These are phyloP conservation scores for Dichotomopilus funicola DNA, from an alignment of 2,329 filamentous ascomycete genomes.

Conservation along the genomic window DNA sequence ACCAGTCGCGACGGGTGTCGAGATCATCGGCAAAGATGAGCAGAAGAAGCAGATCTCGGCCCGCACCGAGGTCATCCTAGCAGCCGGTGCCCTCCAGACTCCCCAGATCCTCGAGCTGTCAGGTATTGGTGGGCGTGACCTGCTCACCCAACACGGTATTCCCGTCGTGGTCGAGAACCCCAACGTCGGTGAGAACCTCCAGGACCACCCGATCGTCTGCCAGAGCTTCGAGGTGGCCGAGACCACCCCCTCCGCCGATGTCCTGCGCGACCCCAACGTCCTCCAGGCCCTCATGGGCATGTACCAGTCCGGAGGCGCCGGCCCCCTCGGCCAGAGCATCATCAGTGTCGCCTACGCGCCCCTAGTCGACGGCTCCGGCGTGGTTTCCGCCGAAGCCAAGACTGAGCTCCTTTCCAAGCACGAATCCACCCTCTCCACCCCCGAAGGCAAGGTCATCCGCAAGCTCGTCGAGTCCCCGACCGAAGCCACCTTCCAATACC, in stretches of 20 bases:
- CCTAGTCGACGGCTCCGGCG: slow-evolving; percentile 26
- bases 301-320: slow-evolving; percentile 29
- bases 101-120: slow-evolving; percentile 32
- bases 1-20: slow-evolving; percentile 30
- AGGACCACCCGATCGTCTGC: slow-evolving; percentile 37
- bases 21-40: slow-evolving; percentile 26
- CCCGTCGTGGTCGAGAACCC: slow-evolving; percentile 35
- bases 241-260: slow-evolving; percentile 32
- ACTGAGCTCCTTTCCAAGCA: slow-evolving; percentile 24
- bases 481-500: slow-evolving; percentile 31
- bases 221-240: slow-evolving; percentile 37
- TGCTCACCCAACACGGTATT: slow-evolving; percentile 37
- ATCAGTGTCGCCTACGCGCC: slow-evolving; percentile 34
- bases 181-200: slow-evolving; percentile 40
- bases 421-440: slow-evolving; percentile 17
- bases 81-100: slow-evolving; percentile 34
- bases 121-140: slow-evolving; percentile 32
- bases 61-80: slow-evolving; percentile 35
- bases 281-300: slow-evolving; percentile 29
- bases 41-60: slow-evolving; percentile 14
- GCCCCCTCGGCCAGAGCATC: slow-evolving; percentile 34
- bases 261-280: slow-evolving; percentile 30
- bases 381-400: slow-evolving; percentile 23
- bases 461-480: slow-evolving; percentile 24
- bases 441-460: slow-evolving; percentile 21